A percentile compares a stretch with the other conserved stretches of the same genome.
Evolutionary conservation across 257 asterid genomes (phyloP).

Genomic region (Voacanga thouarsii): DNA sequence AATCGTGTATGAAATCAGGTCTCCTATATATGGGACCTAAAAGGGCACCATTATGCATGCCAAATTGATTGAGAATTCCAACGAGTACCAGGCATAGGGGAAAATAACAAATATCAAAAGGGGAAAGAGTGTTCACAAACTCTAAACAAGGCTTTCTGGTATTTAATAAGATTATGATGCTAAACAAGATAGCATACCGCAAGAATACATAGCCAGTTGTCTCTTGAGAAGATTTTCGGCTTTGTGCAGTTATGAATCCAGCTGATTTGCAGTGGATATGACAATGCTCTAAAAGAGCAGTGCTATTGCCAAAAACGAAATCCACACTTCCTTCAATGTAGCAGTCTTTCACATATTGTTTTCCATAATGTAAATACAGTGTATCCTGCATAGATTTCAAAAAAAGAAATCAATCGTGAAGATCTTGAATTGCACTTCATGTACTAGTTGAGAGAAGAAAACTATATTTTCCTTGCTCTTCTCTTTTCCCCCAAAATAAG

Average conservation of each 20-base stretch:
- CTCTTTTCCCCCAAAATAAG: neutral
- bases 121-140: neutral
- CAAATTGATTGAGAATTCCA: neutral
- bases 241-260: slow-evolving; percentile 87
- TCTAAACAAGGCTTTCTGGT: neutral
- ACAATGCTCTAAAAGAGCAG: slow-evolving; percentile 92
- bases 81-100: neutral
- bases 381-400: slow-evolving; percentile 62
- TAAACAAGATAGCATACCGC: slow-evolving; percentile 41
- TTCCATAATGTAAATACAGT: slow-evolving; percentile 82
- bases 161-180: neutral
- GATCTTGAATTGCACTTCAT: neutral
- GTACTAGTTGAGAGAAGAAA: neutral
- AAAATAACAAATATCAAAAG: neutral
- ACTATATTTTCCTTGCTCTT: neutral
- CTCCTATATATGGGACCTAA: neutral
- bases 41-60: neutral
- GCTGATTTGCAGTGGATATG: slow-evolving; percentile 91
- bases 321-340: slow-evolving; percentile 95
- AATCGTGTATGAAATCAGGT: neutral
- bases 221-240: slow-evolving; percentile 94
- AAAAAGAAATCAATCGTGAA: neutral
- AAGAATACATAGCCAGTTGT: slow-evolving; percentile 87
- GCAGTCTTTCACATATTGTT: slow-evolving; percentile 84
- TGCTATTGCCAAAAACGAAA: slow-evolving; percentile 97